A percentile compares a stretch with the other conserved stretches of the same genome.
These are phyloP conservation scores for Lasiodiplodia citricola DNA, from an alignment of 2,329 filamentous ascomycete species.

Conservation along the genomic window DNA sequence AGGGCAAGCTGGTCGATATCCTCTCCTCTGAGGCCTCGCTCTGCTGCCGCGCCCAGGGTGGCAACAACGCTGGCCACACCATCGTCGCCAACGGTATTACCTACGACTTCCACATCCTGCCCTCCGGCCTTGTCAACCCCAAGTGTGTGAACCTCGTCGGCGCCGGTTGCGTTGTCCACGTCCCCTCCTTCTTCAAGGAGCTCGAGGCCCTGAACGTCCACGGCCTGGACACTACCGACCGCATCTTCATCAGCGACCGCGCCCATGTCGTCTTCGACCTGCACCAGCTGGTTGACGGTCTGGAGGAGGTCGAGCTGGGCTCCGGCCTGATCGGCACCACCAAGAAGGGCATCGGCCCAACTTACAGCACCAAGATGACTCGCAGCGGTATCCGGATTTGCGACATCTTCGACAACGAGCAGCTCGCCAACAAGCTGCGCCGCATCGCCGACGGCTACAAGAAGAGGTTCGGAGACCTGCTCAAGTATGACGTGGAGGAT, in stretches of 20 bases:
- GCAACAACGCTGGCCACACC: constrained; percentile 62
- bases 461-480: constrained; percentile 70
- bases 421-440: constrained; percentile 71
- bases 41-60: constrained; percentile 64
- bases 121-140: constrained; percentile 73
- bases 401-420: constrained; percentile 69
- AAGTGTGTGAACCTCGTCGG: constrained; percentile 74
- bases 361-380: constrained; percentile 67
- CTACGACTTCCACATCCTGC: constrained; percentile 49
- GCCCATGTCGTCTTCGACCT: constrained; percentile 69
- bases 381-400: constrained; percentile 69
- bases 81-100: constrained; percentile 54
- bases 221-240: constrained; percentile 62
- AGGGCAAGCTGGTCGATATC: constrained; percentile 66
- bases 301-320: constrained; percentile 64
- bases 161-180: constrained; percentile 66
- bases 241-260: constrained; percentile 69
- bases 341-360: constrained; percentile 60
- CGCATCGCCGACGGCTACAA: constrained; percentile 66
- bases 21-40: constrained; percentile 59
- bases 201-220: constrained; percentile 65
- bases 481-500: constrained; percentile 71
- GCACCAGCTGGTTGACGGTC: constrained; percentile 70
- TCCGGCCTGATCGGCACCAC: constrained; percentile 57
- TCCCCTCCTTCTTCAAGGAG: constrained; percentile 71